phyloP scores from a whole-genome alignment of 2,329 filamentous ascomycete species.

The Ascochyta fabae region DNA sequence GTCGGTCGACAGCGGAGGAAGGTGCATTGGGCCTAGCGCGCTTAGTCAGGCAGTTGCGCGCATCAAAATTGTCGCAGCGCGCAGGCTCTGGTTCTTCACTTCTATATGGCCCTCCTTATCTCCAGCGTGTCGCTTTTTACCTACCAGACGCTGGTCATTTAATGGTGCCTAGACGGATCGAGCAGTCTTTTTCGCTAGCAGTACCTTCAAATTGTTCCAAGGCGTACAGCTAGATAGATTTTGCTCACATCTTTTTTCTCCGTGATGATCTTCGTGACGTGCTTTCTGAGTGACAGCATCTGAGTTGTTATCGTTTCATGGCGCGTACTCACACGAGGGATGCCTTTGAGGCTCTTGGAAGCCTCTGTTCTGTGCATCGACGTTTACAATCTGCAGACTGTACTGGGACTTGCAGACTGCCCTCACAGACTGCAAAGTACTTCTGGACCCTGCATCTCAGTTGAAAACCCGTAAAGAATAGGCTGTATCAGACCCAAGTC shows the following conservation, averaged over 20 bases:
- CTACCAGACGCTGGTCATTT: constrained; percentile 80
- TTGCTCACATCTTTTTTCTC: constrained; percentile 71
- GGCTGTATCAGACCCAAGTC: too few species aligned
- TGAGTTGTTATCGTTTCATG: too few species aligned
- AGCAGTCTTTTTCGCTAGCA: constrained; percentile 98
- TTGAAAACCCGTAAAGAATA: too few species aligned
- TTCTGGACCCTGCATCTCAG: too few species aligned
- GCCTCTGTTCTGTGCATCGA: too few species aligned
- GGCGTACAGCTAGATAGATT: constrained; percentile 97
- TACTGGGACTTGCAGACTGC: too few species aligned
- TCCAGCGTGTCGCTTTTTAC: constrained; percentile 71
- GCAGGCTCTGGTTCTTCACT: constrained; percentile 43
- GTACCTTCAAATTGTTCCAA: constrained; percentile 77
- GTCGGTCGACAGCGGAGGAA: constrained; percentile 28
- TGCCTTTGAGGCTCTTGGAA: too few species aligned
- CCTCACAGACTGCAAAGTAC: too few species aligned
- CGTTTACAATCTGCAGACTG: too few species aligned
- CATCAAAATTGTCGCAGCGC: constrained; percentile 29
- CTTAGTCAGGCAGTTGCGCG: constrained; percentile 20
- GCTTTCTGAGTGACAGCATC: background rate
- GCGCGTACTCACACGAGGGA: too few species aligned
- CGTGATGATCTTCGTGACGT: background rate
- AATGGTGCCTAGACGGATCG: constrained; percentile 80
- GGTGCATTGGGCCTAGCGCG: constrained; percentile 38
- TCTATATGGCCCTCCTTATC: constrained; percentile 84